Conservation (phyloP, 2,329 filamentous ascomycete species). For the Sporothrix humicola region DNA sequence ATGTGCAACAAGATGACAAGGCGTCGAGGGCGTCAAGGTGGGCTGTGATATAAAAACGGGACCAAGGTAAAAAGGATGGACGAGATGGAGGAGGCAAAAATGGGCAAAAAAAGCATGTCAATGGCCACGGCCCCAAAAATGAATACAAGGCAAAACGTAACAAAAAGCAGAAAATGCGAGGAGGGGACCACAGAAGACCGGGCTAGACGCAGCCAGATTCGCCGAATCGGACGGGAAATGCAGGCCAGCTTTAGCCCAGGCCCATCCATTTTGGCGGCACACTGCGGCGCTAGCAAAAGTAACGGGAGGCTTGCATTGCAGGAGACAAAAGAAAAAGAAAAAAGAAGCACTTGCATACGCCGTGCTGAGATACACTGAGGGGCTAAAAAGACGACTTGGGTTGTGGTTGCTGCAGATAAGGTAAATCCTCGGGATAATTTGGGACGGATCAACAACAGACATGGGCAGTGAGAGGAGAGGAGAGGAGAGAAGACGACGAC, state of each 20-base stretch:
- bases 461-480: not conserved
- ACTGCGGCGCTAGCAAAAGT: slow-evolving; percentile 17
- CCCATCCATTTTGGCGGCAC: slow-evolving; percentile 2
- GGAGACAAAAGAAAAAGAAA: not conserved
- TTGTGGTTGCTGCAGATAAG: slow-evolving; percentile 6
- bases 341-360: not conserved
- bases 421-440: slow-evolving; percentile 11
- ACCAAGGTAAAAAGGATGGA: not conserved
- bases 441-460: not conserved
- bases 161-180: not conserved
- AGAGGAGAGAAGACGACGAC: not conserved
- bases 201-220: not conserved
- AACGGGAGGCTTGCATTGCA: slow-evolving; percentile 26
- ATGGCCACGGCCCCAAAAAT: not conserved
- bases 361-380: slow-evolving; percentile 27
- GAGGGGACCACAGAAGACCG: not conserved
- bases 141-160: not conserved
- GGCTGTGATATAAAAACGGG: not conserved
- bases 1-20: slow-evolving; percentile 1
- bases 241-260: not conserved
- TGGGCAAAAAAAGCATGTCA: not conserved
- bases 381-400: not conserved
- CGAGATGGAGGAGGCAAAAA: not conserved
- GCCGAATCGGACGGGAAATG: slow-evolving; percentile 21
- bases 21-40: not conserved